Percentiles rank a stretch among this genome's conserved stretches.
phyloP scores from a whole-genome alignment of 208 protist genomes.

The Kentomonas sorsogonicus region DNA sequence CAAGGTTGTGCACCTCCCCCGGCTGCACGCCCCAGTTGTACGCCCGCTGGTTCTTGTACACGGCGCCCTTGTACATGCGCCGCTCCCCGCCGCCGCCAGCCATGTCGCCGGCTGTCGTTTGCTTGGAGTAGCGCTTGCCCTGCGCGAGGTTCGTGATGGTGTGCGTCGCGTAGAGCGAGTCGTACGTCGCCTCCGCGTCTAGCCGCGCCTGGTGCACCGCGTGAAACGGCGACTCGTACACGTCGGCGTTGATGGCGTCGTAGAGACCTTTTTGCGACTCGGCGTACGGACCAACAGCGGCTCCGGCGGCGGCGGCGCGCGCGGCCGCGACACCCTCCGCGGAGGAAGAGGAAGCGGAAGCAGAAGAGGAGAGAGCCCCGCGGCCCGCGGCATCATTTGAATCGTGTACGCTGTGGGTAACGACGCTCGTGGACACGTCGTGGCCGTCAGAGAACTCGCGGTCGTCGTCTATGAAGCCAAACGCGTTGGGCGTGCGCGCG shows the following conservation, averaged over 20 bases:
- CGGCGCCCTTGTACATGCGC: slow-evolving; percentile 49
- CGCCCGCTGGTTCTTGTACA: slow-evolving; percentile 16
- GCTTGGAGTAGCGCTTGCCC: slow-evolving; percentile 58
- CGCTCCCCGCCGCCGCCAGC: slow-evolving; percentile 69
- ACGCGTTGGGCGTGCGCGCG: slow-evolving; percentile 29
- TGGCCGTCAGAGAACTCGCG: too few relatives aligned
- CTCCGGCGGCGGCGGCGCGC: too few relatives aligned
- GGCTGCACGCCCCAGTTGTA: slow-evolving; percentile 64
- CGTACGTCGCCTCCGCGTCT: slow-evolving; percentile 64
- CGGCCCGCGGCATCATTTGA: background rate
- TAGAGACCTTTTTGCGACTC: slow-evolving; percentile 48
- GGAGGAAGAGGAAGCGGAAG: background rate
- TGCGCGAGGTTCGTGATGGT: slow-evolving; percentile 48
- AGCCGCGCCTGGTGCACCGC: slow-evolving; percentile 83
- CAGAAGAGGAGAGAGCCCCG: background rate
- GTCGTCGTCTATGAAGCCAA: slow-evolving; percentile 68
- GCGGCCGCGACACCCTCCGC: background rate
- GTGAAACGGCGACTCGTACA: slow-evolving; percentile 68
- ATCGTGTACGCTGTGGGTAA: too few relatives aligned
- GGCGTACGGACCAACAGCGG: too few relatives aligned
- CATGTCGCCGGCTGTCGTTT: slow-evolving; percentile 53
- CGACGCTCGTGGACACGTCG: too few relatives aligned
- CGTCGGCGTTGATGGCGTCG: slow-evolving; percentile 49
- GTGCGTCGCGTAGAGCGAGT: slow-evolving; percentile 50
- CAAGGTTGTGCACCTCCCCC: slow-evolving; percentile 57